Evolutionary conservation across 257 asterid genomes (phyloP), one percentile per base, ranked within the genome.

Genomic region (Scutellaria barbata): DNA sequence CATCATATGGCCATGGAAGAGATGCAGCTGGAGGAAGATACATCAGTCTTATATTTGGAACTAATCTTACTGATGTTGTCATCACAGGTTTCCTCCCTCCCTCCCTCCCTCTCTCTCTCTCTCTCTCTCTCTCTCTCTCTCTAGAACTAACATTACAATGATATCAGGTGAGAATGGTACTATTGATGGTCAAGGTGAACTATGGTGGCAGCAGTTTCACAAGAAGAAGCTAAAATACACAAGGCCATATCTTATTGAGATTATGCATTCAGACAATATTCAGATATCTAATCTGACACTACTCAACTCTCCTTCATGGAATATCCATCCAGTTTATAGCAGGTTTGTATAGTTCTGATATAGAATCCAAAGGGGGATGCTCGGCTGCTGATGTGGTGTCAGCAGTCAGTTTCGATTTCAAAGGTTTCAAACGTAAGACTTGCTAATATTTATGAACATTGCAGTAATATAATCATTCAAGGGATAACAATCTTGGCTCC

Each of bases 201-300:
- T 82, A 4, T 92, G 98, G 98, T 92, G 98, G 98, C 89, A 89
- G 63, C 92, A 88, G 51, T 89, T 88, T 83, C 95, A 92, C 81
- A 65, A 22, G 77, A 86, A 89, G 33, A 89, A 88, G 71, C 85
- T 89, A 11, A 88, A 85, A 64, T 87, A 83, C 84, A 92, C 98
- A 10, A 84, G 98, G 76, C 97, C 97, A 0, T 90, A 92, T 73
- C 86, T 92, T 2, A 76, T 92, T 72, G 97, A 92, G 73, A 80
- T 92, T 5, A 88, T 92, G 98, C 86, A 90, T 71, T 90, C 98
- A 9, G 77, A 84, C 39, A 59, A 73, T 45, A 82, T 92, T 62
- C 98, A 92, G 77, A 90, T 92, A 7, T 92, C 98, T 25, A 87
- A 85, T 77, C 76, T 92, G 0, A 88, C 91, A 45, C 77, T 90